A percentile compares a stretch with the other conserved stretches of the same genome.
These are phyloP conservation scores for Talaromyces marneffei DNA, from an alignment of 2,329 filamentous ascomycete genomes.

Conservation along the genomic window DNA sequence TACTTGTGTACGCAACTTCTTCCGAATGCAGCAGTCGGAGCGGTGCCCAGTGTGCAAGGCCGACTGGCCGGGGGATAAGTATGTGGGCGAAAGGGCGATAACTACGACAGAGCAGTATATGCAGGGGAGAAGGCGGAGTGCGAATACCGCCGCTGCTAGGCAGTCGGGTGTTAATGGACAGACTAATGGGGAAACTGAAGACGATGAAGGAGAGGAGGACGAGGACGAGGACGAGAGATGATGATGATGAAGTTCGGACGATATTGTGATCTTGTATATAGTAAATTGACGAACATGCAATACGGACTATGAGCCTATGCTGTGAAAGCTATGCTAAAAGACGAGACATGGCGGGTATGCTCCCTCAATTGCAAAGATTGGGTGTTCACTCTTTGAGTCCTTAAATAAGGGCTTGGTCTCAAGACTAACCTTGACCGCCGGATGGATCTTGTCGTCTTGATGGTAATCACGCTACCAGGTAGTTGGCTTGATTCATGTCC, in stretches of 20 bases:
- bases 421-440: neutral
- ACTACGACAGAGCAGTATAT: conserved; percentile 25
- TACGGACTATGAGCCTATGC: neutral
- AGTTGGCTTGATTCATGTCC: neutral
- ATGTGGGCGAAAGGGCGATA: conserved; percentile 50
- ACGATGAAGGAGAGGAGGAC: neutral
- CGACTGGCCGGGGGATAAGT: conserved; percentile 47
- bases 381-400: neutral
- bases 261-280: neutral
- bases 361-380: neutral
- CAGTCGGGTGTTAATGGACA: neutral
- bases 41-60: conserved; percentile 58
- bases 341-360: neutral
- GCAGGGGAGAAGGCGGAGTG: conserved; percentile 23
- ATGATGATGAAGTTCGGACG: neutral
- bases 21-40: conserved; percentile 57
- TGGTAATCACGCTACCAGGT: neutral
- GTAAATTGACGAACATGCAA: neutral
- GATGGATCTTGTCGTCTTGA: neutral
- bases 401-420: neutral
- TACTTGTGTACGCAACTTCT: conserved; percentile 68
- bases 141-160: conserved; percentile 13
- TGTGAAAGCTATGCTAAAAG: neutral
- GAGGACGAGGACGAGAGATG: neutral
- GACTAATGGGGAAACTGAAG: neutral